Percentiles rank a stretch among this genome's conserved stretches.
phyloP scores from a whole-genome alignment of 2,329 filamentous ascomycete genomes.

The Neurospora sp. region DNA sequence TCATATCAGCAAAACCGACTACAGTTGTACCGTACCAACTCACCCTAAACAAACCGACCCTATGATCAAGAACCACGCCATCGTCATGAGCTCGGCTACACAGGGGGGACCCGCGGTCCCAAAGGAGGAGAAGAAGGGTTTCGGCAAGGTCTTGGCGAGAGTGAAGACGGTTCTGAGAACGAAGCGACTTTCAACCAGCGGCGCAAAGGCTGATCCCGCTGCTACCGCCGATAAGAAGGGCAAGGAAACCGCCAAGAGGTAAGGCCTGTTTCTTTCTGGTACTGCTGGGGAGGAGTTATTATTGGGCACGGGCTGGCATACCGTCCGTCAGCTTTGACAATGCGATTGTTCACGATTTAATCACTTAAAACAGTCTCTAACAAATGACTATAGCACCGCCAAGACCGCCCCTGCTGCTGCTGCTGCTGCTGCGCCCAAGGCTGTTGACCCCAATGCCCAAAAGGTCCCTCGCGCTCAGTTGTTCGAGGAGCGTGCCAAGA shows the following conservation, averaged over 20 bases:
- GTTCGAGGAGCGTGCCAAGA: constrained; percentile 46
- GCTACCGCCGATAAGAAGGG: constrained; percentile 1
- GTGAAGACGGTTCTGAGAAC: constrained; percentile 40
- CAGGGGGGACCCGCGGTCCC: constrained; percentile 26
- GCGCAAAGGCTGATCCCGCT: constrained; percentile 9
- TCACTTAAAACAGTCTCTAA: background rate
- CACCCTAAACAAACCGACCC: background rate
- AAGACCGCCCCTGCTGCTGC: constrained; percentile 5
- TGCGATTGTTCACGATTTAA: background rate
- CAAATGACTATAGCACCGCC: constrained; percentile 3
- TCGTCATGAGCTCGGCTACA: constrained; percentile 33
- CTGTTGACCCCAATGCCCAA: constrained; percentile 12
- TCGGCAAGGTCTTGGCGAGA: constrained; percentile 37
- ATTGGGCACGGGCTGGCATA: background rate
- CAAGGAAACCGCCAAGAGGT: constrained; percentile 8
- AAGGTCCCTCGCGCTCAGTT: constrained; percentile 39
- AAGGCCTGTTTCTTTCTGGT: constrained; percentile 1
- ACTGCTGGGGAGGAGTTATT: background rate
- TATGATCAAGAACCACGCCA: constrained; percentile 4
- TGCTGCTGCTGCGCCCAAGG: background rate
- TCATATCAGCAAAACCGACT: background rate
- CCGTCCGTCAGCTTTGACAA: background rate
- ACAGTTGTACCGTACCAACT: background rate
- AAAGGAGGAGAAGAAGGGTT: constrained; percentile 35
- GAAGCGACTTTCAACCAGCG: constrained; percentile 12